Evolutionary conservation across 2,329 filamentous ascomycete genomes (phyloP).

Genomic region (Xylariales sp.): DNA sequence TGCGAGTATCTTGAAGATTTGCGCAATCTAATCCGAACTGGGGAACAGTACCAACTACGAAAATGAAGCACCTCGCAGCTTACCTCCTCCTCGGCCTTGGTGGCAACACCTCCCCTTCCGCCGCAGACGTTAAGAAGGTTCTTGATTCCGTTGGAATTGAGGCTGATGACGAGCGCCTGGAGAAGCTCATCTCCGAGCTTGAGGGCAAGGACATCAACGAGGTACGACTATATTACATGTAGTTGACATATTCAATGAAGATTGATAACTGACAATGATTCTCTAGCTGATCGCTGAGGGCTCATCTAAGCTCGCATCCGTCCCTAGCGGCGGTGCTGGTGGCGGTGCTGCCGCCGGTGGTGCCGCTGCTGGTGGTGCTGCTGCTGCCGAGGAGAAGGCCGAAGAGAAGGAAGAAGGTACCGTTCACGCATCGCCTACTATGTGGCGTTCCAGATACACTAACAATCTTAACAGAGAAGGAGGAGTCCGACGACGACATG

Average conservation of each 20-base stretch:
- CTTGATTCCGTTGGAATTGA: slow-evolving; percentile 96
- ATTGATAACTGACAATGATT: slow-evolving; percentile 38
- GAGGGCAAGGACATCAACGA: slow-evolving; percentile 92
- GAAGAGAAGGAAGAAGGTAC: slow-evolving; percentile 77
- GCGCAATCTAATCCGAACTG: slow-evolving; percentile 37
- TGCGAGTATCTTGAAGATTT: not conserved
- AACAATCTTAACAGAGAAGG: slow-evolving; percentile 61
- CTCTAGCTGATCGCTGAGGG: slow-evolving; percentile 89
- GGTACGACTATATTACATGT: slow-evolving; percentile 65
- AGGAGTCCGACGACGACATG: slow-evolving; percentile 81
- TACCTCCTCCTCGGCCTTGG: slow-evolving; percentile 96
- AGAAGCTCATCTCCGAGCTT: slow-evolving; percentile 89
- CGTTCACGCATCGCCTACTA: slow-evolving; percentile 51
- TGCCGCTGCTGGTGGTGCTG: slow-evolving; percentile 71
- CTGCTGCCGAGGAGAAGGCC: slow-evolving; percentile 75
- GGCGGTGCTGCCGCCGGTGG: slow-evolving; percentile 75
- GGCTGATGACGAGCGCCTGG: slow-evolving; percentile 86
- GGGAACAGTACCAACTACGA: slow-evolving; percentile 58
- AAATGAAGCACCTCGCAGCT: slow-evolving; percentile 99
- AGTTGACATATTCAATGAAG: not conserved
- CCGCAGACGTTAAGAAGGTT: slow-evolving; percentile 86
- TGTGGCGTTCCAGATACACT: slow-evolving; percentile 11
- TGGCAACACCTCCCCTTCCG: slow-evolving; percentile 90
- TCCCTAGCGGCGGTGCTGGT: slow-evolving; percentile 89
- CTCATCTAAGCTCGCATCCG: slow-evolving; percentile 93